These are phyloP conservation scores for Choiromyces venosus DNA, from an alignment of 495 filamentous ascomycete genomes.

Conservation along the genomic window DNA sequence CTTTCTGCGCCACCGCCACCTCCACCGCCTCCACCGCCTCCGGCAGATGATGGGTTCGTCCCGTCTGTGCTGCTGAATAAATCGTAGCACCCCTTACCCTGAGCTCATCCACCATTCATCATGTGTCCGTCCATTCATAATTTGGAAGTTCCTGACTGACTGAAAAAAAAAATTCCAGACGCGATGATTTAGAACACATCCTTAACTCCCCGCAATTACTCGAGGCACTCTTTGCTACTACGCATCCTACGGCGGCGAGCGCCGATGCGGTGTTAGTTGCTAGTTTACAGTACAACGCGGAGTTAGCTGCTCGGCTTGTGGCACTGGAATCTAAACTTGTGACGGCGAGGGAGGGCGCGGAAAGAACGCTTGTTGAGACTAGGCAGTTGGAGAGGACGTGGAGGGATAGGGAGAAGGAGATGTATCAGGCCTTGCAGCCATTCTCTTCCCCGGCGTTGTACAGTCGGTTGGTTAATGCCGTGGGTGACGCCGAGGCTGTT, in stretches of 20 bases:
- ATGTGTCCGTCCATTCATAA: not conserved
- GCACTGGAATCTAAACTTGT: slow-evolving; percentile 57
- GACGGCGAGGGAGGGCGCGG: slow-evolving; percentile 59
- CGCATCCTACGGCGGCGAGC: slow-evolving; percentile 56
- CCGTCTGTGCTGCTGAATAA: slow-evolving; percentile 67
- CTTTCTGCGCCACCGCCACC: slow-evolving; percentile 35
- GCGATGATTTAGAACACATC: slow-evolving; percentile 59
- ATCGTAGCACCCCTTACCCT: slow-evolving; percentile 51
- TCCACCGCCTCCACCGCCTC: slow-evolving; percentile 46
- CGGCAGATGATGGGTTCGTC: slow-evolving; percentile 54
- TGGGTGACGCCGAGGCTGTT: slow-evolving; percentile 77
- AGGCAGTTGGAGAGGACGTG: slow-evolving; percentile 86
- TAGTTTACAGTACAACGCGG: slow-evolving; percentile 63
- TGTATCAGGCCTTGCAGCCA: slow-evolving; percentile 75
- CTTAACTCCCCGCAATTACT: slow-evolving; percentile 57
- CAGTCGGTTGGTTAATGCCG: slow-evolving; percentile 63
- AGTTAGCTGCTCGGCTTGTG: slow-evolving; percentile 57
- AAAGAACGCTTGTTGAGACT: slow-evolving; percentile 73
- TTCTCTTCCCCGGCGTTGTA: slow-evolving; percentile 83
- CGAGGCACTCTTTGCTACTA: slow-evolving; percentile 60
- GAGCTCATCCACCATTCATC: not conserved
- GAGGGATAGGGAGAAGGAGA: slow-evolving; percentile 77
- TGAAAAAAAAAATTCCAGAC: slow-evolving; percentile 4
- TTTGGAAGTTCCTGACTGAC: not conserved
- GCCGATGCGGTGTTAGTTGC: slow-evolving; percentile 53